Evolutionary conservation across 2,329 filamentous ascomycete genomes (phyloP).

Genomic region (Aspergillus sp.): DNA sequence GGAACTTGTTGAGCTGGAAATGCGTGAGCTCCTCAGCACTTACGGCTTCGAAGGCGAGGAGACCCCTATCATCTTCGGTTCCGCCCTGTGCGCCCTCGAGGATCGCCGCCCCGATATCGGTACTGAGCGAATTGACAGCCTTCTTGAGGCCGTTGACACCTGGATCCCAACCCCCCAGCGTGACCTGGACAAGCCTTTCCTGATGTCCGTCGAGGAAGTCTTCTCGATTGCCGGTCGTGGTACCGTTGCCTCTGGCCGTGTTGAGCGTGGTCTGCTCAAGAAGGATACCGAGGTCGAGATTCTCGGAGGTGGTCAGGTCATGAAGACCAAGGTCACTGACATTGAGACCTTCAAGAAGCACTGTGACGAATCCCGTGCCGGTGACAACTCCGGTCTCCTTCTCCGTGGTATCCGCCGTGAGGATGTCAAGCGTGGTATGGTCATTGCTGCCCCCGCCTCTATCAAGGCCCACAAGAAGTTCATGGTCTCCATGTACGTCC

Average conservation of each 20-base stretch:
- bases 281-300: constrained; percentile 93
- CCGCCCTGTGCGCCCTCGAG: constrained; percentile 91
- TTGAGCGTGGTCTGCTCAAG: constrained; percentile 93
- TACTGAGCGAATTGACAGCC: constrained; percentile 81
- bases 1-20: constrained; percentile 99
- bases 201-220: constrained; percentile 96
- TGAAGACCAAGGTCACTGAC: constrained; percentile 99
- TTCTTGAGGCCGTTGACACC: constrained; percentile 82
- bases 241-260: constrained; percentile 94
- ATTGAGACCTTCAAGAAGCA: constrained; percentile 99
- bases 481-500: constrained; percentile 92
- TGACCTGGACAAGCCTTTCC: constrained; percentile 96
- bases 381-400: constrained; percentile 96
- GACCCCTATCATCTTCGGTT: constrained; percentile 95
- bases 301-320: constrained; percentile 76
- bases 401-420: constrained; percentile 95
- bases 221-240: constrained; percentile 91
- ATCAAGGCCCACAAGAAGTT: constrained; percentile 89
- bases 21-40: constrained; percentile 89
- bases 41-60: constrained; percentile 99
- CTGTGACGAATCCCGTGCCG: constrained; percentile 91
- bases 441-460: constrained; percentile 77
- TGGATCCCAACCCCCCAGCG: constrained; percentile 97
- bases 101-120: constrained; percentile 85
- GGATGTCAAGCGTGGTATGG: constrained; percentile 93